Evolutionary conservation across 2,329 filamentous ascomycete genomes (phyloP).

Genomic region (Stachybotrys chartarum): DNA sequence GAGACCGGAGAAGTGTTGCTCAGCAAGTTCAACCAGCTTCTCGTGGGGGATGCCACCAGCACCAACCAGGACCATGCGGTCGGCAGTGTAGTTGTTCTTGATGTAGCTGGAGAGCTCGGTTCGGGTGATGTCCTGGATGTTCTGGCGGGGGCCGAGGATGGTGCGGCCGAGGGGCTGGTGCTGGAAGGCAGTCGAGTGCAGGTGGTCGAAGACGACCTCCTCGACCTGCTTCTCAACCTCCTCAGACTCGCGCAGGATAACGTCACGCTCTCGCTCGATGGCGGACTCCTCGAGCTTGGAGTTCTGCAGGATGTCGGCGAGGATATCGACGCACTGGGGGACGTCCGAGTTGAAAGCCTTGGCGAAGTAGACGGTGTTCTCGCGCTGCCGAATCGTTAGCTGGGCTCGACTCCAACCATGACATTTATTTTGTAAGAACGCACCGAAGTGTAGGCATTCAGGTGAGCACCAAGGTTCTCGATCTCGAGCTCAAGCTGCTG

Average conservation of each 20-base stretch:
- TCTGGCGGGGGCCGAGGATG: constrained; percentile 94
- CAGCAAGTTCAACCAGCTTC: constrained; percentile 88
- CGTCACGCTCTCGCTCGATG: constrained; percentile 96
- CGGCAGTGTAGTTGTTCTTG: constrained; percentile 98
- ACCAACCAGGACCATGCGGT: constrained; percentile 98
- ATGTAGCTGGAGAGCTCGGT: constrained; percentile 92
- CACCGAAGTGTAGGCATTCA: constrained; percentile 99
- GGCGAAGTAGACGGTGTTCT: constrained; percentile 99
- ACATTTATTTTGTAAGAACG: constrained; percentile 29
- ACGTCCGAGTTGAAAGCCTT: constrained; percentile 99
- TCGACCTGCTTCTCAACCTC: constrained; percentile 99
- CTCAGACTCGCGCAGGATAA: constrained; percentile 97
- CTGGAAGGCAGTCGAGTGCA: constrained; percentile 97
- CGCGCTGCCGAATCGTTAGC: constrained; percentile 54
- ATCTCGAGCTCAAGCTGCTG: constrained; percentile 98
- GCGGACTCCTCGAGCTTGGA: constrained; percentile 91
- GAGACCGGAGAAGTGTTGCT: constrained; percentile 86
- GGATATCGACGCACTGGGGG: constrained; percentile 92
- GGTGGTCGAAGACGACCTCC: constrained; percentile 98
- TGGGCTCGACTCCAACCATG: constrained; percentile 5
- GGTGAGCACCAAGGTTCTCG: constrained; percentile 98
- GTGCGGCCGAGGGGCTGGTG: constrained; percentile 93
- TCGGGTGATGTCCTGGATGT: constrained; percentile 93
- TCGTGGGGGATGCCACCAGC: constrained; percentile 91
- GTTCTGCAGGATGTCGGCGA: constrained; percentile 98